Evolutionary conservation across 1,284 basidiomycete species (phyloP).

Genomic region (Ceratobasidium sp.): DNA sequence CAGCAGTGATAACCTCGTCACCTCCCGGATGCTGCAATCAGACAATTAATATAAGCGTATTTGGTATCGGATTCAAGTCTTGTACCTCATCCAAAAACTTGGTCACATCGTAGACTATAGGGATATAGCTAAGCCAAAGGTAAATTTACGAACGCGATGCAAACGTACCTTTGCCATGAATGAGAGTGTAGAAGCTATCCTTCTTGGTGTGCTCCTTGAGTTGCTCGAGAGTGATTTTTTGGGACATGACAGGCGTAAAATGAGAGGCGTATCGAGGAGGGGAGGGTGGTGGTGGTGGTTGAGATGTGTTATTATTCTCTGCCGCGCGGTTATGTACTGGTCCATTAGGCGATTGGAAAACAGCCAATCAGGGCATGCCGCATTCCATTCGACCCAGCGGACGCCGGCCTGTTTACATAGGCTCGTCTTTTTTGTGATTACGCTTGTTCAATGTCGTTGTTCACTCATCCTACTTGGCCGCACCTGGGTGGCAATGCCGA

Average conservation of each 20-base stretch:
- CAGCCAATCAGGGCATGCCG: slow-evolving; percentile 30
- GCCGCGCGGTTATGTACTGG: slow-evolving; percentile 34
- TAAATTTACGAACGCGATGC: slow-evolving; percentile 12
- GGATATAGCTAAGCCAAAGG: not conserved
- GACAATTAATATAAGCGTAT: slow-evolving; percentile 33
- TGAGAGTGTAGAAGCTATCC: slow-evolving; percentile 79
- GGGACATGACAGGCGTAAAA: slow-evolving; percentile 50
- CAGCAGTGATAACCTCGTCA: slow-evolving; percentile 95
- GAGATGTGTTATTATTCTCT: slow-evolving; percentile 9
- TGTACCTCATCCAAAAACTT: slow-evolving; percentile 96
- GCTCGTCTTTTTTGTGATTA: not conserved
- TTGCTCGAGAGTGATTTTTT: slow-evolving; percentile 75
- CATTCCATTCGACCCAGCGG: slow-evolving; percentile 16
- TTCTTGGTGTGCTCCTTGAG: slow-evolving; percentile 79
- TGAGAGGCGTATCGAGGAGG: not conserved
- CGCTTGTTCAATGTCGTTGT: not conserved
- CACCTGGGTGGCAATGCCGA: not conserved
- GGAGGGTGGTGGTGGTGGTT: slow-evolving; percentile 24
- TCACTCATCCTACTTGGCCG: not conserved
- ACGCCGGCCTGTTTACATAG: slow-evolving; percentile 1
- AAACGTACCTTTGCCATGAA: slow-evolving; percentile 81
- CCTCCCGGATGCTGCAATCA: slow-evolving; percentile 88
- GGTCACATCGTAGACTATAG: slow-evolving; percentile 90
- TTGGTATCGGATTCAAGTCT: slow-evolving; percentile 42
- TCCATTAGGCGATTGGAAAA: slow-evolving; percentile 6